A percentile compares a stretch with the other conserved stretches of the same genome.
Conservation (phyloP, 2,329 filamentous ascomycete species). For the Tetracladium maxilliforme region DNA sequence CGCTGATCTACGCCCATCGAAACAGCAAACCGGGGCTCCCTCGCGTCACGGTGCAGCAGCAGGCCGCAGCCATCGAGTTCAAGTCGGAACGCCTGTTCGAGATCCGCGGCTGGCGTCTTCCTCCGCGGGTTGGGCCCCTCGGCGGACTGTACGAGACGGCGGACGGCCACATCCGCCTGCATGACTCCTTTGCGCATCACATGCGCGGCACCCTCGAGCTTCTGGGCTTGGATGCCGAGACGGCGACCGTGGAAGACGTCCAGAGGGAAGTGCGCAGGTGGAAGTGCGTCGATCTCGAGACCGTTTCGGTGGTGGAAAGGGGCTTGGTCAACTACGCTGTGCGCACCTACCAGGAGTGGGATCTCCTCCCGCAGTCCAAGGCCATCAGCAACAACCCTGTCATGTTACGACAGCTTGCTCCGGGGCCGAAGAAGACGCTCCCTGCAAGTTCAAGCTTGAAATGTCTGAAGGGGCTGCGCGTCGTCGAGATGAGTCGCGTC, state of each 20-base stretch:
- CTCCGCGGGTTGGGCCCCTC: conserved; percentile 23
- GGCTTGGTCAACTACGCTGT: conserved; percentile 31
- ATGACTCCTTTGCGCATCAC: conserved; percentile 38
- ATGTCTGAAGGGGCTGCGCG: conserved; percentile 22
- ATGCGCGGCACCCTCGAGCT: conserved; percentile 24
- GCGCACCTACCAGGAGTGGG: conserved; percentile 34
- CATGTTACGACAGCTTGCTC: conserved; percentile 17
- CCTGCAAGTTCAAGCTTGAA: no score
- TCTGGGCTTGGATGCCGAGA: conserved; percentile 19
- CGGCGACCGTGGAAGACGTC: conserved; percentile 21
- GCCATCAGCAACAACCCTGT: conserved; percentile 31
- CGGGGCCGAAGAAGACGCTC: conserved; percentile 6
- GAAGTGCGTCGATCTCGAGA: conserved; percentile 32
- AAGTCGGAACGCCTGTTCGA: conserved; percentile 33
- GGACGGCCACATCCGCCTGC: conserved; percentile 37
- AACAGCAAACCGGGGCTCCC: conserved; percentile 14
- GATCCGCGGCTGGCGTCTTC: conserved; percentile 19
- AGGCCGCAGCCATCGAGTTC: conserved; percentile 35
- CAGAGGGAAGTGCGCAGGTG: conserved; percentile 20
- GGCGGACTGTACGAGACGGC: conserved; percentile 33
- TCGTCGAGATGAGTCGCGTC: conserved; percentile 20
- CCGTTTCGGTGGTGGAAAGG: conserved; percentile 19
- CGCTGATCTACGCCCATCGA: conserved; percentile 24
- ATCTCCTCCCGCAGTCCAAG: conserved; percentile 27
- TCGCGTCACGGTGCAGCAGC: conserved; percentile 22